A percentile compares a stretch with the other conserved stretches of the same genome.
phyloP scores from a whole-genome alignment of 179 eudicot genomes.

The Amaranthus tricolor region DNA sequence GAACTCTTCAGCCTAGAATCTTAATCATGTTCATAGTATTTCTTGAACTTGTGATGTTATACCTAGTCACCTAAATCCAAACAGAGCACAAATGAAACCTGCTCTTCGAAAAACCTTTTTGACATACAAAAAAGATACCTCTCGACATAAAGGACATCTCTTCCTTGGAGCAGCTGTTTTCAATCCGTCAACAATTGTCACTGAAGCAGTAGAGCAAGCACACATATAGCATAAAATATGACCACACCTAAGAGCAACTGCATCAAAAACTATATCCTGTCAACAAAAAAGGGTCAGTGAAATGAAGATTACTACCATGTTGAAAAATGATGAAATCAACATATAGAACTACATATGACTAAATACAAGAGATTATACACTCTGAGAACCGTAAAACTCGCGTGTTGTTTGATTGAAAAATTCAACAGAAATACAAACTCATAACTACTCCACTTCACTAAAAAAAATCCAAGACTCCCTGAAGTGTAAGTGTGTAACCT shows the following conservation, averaged over 20 bases:
- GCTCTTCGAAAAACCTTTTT: too few species aligned
- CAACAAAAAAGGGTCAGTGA: background rate
- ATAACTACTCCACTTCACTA: too few species aligned
- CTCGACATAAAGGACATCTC: conserved; percentile 73
- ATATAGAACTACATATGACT: background rate
- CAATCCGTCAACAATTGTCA: conserved; percentile 67
- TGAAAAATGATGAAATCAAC: background rate
- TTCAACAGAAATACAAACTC: too few species aligned
- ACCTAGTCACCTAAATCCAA: too few species aligned
- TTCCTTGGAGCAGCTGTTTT: conserved; percentile 39
- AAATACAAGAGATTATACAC: background rate
- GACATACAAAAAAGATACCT: conserved; percentile 29
- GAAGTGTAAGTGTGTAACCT: background rate
- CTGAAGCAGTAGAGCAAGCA: conserved; percentile 80
- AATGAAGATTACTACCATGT: background rate
- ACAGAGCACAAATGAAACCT: too few species aligned
- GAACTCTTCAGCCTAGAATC: too few species aligned
- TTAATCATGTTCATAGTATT: too few species aligned
- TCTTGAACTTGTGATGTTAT: too few species aligned
- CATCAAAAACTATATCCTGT: conserved; percentile 80
- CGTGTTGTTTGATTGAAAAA: too few species aligned
- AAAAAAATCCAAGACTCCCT: too few species aligned
- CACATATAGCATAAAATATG: conserved; percentile 75
- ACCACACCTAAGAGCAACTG: conserved; percentile 67
- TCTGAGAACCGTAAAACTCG: too few species aligned